A percentile compares a stretch with the other conserved stretches of the same genome.
Conservation (phyloP, 768 basidiomycete genomes). For the Panaeolus cyanescens region DNA sequence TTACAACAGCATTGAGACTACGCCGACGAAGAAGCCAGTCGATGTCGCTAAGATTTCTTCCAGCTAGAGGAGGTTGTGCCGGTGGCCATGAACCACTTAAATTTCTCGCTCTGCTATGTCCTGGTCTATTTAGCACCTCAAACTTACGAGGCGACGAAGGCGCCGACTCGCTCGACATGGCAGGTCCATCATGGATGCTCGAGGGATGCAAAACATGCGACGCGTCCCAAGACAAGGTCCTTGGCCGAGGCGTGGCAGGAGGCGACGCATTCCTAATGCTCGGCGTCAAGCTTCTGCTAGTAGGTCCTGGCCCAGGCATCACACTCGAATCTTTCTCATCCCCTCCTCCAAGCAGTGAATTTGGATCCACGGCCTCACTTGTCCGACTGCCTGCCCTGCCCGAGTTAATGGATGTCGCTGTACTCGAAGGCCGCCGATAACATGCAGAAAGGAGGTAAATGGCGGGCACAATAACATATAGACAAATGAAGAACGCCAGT, state of each 20-base stretch:
- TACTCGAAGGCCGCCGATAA: neutral
- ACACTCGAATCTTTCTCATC: constrained; percentile 23
- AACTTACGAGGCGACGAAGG: constrained; percentile 42
- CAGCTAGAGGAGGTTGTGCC: constrained; percentile 28
- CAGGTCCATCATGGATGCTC: constrained; percentile 41
- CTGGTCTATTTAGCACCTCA: constrained; percentile 52
- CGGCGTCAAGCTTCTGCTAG: constrained; percentile 32
- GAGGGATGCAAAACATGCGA: constrained; percentile 37
- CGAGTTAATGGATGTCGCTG: neutral
- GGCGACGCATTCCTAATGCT: constrained; percentile 43
- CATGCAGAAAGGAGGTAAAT: constrained; percentile 32
- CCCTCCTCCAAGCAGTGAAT: constrained; percentile 16
- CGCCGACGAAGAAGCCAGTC: constrained; percentile 80
- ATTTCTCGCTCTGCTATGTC: constrained; percentile 31
- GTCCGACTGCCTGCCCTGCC: constrained; percentile 5
- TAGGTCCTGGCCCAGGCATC: constrained; percentile 29
- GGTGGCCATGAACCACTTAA: constrained; percentile 32
- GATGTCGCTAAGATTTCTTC: constrained; percentile 66
- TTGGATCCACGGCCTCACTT: constrained; percentile 15
- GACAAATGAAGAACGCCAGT: constrained; percentile 59
- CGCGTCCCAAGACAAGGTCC: constrained; percentile 53
- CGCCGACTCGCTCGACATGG: constrained; percentile 46
- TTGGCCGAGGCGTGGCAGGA: constrained; percentile 42
- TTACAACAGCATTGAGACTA: constrained; percentile 69
- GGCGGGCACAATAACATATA: constrained; percentile 56